These are phyloP conservation scores for Apiospora kogelbergensis DNA, from an alignment of 2,329 filamentous ascomycete genomes.

Conservation along the genomic window DNA sequence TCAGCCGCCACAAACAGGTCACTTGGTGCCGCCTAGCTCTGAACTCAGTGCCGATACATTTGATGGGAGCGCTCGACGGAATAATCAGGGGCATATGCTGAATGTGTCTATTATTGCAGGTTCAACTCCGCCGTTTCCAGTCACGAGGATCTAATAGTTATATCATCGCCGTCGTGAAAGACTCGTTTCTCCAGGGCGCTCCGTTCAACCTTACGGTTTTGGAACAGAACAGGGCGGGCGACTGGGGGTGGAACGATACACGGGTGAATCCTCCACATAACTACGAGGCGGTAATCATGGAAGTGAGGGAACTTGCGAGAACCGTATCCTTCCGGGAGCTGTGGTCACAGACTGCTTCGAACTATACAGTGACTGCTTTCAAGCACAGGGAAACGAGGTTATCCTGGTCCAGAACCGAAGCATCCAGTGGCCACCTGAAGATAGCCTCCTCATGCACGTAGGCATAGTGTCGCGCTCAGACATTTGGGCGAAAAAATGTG, in stretches of 20 bases:
- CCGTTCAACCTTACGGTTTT: slow-evolving; percentile 15
- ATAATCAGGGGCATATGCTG: not conserved
- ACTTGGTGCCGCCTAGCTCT: slow-evolving; percentile 17
- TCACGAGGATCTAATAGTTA: slow-evolving; percentile 20
- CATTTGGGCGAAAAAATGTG: slow-evolving; percentile 29
- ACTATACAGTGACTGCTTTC: slow-evolving; percentile 22
- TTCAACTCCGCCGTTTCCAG: slow-evolving; percentile 23
- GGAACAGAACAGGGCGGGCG: slow-evolving; percentile 16
- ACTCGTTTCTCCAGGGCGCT: slow-evolving; percentile 18
- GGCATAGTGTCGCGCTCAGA: slow-evolving; percentile 18
- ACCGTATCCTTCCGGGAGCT: slow-evolving; percentile 13
- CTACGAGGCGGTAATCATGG: slow-evolving; percentile 14
- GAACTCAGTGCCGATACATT: slow-evolving; percentile 18
- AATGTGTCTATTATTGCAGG: slow-evolving; percentile 4
- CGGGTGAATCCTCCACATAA: slow-evolving; percentile 13
- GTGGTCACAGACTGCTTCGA: slow-evolving; percentile 19
- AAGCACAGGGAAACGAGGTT: slow-evolving; percentile 19
- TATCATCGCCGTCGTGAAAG: slow-evolving; percentile 18
- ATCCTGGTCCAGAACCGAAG: slow-evolving; percentile 19
- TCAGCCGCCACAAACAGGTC: slow-evolving; percentile 14
- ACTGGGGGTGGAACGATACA: slow-evolving; percentile 17
- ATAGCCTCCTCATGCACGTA: slow-evolving; percentile 21
- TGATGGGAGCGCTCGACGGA: slow-evolving; percentile 13
- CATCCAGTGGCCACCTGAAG: not conserved
- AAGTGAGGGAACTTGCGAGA: slow-evolving; percentile 17